Evolutionary conservation across 2,329 filamentous ascomycete genomes (phyloP), one percentile per base, ranked within the genome.

Genomic region (Penicillium sclerotiorum): DNA sequence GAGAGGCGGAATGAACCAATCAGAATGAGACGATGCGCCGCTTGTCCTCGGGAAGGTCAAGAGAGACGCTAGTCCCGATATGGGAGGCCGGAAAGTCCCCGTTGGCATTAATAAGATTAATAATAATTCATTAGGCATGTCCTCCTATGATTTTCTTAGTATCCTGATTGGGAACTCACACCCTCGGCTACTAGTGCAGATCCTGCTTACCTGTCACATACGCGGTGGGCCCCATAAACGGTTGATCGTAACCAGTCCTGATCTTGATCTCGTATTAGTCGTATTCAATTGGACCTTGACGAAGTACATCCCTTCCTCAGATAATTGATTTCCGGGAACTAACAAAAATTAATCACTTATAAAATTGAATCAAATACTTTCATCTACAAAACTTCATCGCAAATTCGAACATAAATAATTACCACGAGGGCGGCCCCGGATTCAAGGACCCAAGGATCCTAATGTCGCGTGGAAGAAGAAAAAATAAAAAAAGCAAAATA

Each of bases 181-280:
- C 13, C 50, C 56, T 62, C 59, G 57, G 56, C 51, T 61, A 52
- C 56, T 62, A 62, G 59, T 62, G 59, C 59, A 62, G 59, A 62
- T 62, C 59, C 54, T 62, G 44, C 54, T 59, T 43, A 62, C 66
- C 65, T 68, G 66, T 68, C 67, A 69, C 59, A 61, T 54, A 49
- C 46, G 21, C 11, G 30, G 60, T 60, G 61, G 44, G 63, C 64
- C 62, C 65, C 66, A 64, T 68, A 63, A 69, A 69, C 67, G 66
- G 67, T 55, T 66, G 66, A 68, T 68, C 65, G 64, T 62, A 66
- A 59, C 62, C 56, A 60, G 58, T 58, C 59, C 56, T 37, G 23
- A 46, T 38, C 44, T 50, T 50, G 65, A 66, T 65, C 40, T 38
- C 32, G 22, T 44, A 21, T 39, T 37, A 37, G 15, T 60, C 54